phyloP scores from a whole-genome alignment of 768 basidiomycete species.

The Pleurotus platypus region DNA sequence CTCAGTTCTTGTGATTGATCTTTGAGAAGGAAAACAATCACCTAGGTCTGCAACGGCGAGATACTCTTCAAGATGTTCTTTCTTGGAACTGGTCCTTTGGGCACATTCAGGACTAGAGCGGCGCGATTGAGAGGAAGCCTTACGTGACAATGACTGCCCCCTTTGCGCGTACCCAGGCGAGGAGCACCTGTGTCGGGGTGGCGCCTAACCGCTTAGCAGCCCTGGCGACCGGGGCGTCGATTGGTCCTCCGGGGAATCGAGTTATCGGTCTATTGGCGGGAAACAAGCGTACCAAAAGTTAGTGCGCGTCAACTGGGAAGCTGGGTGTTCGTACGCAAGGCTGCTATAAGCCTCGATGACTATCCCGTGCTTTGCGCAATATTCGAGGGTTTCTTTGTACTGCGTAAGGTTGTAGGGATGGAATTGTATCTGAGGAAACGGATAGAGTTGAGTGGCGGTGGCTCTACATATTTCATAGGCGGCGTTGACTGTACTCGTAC shows the following conservation, averaged over 20 bases:
- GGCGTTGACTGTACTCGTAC: slow-evolving; percentile 22
- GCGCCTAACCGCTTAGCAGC: slow-evolving; percentile 52
- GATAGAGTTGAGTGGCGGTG: not conserved
- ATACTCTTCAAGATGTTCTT: slow-evolving; percentile 63
- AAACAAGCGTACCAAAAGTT: not conserved
- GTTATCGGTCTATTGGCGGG: slow-evolving; percentile 48
- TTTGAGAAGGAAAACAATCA: slow-evolving; percentile 18
- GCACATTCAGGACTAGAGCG: not conserved
- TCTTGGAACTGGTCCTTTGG: slow-evolving; percentile 57
- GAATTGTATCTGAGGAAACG: slow-evolving; percentile 36
- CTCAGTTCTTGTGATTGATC: not conserved
- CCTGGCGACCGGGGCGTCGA: slow-evolving; percentile 51
- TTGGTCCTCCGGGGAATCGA: slow-evolving; percentile 46
- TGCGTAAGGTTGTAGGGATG: slow-evolving; percentile 57
- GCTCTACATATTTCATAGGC: too few relatives aligned
- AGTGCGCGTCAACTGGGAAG: not conserved
- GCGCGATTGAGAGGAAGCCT: slow-evolving; percentile 14
- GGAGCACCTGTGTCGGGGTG: slow-evolving; percentile 62
- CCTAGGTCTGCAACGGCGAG: slow-evolving; percentile 59
- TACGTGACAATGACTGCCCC: slow-evolving; percentile 67
- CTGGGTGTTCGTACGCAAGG: slow-evolving; percentile 34
- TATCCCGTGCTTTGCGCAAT: slow-evolving; percentile 44
- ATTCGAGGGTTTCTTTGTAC: slow-evolving; percentile 45
- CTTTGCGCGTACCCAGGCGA: slow-evolving; percentile 68
- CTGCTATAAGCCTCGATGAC: slow-evolving; percentile 55